phyloP scores from a whole-genome alignment of 331 rosid species.

The Quercus phellos region DNA sequence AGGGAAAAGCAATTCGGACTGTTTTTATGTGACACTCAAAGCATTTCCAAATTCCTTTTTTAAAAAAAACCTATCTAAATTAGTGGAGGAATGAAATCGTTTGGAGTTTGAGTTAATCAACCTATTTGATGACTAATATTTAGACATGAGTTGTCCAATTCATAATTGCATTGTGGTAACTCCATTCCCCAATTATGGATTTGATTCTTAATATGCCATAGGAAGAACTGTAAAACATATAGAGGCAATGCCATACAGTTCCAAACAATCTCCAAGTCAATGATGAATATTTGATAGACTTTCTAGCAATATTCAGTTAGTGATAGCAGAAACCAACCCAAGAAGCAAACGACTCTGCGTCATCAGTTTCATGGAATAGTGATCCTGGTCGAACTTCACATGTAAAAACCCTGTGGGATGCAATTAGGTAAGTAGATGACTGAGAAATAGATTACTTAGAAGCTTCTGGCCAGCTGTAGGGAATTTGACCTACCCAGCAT shows the following conservation, averaged over 20 bases:
- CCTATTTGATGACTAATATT: not conserved
- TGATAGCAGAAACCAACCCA: conserved; percentile 61
- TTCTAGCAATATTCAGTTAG: conserved; percentile 8
- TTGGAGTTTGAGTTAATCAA: not conserved
- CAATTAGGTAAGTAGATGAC: conserved; percentile 22
- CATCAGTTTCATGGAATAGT: conserved; percentile 67
- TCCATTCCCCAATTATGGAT: not conserved
- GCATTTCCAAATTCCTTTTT: not conserved
- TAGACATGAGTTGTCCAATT: not conserved
- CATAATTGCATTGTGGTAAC: not conserved
- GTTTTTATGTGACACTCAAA: not conserved
- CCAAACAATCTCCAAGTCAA: conserved; percentile 1
- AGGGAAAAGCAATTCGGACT: not conserved
- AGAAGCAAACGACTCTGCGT: conserved; percentile 79
- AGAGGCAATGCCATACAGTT: not conserved
- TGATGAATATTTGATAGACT: conserved; percentile 8
- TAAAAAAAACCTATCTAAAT: not conserved
- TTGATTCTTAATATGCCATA: not conserved
- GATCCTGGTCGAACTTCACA: conserved; percentile 99
- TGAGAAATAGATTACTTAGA: conserved; percentile 6
- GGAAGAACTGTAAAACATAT: not conserved
- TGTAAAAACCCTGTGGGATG: conserved; percentile 56
- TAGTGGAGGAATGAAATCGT: not conserved
- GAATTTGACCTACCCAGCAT: conserved; percentile 76
- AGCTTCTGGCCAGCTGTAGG: conserved; percentile 13